phyloP scores from a whole-genome alignment of 192 early-diverging fungal genomes.

The Linnemannia elongata region DNA sequence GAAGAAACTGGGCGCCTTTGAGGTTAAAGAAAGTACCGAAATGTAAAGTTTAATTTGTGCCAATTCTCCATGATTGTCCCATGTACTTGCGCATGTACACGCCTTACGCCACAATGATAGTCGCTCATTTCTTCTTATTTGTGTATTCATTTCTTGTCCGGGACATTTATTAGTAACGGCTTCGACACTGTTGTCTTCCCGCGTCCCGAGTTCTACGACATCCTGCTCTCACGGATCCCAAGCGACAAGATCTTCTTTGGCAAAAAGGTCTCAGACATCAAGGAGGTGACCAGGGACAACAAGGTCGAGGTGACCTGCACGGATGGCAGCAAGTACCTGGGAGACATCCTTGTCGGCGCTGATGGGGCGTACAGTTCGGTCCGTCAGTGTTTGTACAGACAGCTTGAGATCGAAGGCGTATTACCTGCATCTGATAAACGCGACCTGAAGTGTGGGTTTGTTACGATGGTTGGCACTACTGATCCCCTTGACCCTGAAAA shows the following conservation, averaged over 20 bases:
- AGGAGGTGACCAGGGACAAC: constrained; percentile 9
- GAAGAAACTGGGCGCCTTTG: not conserved
- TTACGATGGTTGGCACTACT: constrained; percentile 20
- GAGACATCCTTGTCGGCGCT: constrained; percentile 21
- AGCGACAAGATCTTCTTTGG: constrained; percentile 1
- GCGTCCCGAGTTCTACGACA: not conserved
- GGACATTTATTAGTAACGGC: not conserved
- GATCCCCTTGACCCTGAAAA: constrained; percentile 21
- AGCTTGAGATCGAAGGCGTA: not conserved
- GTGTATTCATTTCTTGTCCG: too few species aligned
- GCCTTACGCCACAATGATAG: too few species aligned
- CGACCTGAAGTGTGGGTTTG: not conserved
- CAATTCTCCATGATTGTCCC: not conserved
- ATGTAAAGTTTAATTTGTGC: not conserved
- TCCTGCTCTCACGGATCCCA: not conserved
- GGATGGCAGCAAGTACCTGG: constrained; percentile 11
- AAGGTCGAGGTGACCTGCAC: constrained; percentile 19
- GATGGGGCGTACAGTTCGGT: constrained; percentile 18
- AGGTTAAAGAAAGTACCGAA: not conserved
- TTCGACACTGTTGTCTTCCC: not conserved
- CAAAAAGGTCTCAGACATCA: constrained; percentile 11
- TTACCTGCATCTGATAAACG: constrained; percentile 1
- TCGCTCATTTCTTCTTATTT: too few species aligned
- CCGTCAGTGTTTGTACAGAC: constrained; percentile 21
- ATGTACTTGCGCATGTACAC: not conserved